Evolutionary conservation across 2,329 filamentous ascomycete species (phyloP), one percentile per base, ranked within the genome.

Genomic region (Aspergillus fijiensis): DNA sequence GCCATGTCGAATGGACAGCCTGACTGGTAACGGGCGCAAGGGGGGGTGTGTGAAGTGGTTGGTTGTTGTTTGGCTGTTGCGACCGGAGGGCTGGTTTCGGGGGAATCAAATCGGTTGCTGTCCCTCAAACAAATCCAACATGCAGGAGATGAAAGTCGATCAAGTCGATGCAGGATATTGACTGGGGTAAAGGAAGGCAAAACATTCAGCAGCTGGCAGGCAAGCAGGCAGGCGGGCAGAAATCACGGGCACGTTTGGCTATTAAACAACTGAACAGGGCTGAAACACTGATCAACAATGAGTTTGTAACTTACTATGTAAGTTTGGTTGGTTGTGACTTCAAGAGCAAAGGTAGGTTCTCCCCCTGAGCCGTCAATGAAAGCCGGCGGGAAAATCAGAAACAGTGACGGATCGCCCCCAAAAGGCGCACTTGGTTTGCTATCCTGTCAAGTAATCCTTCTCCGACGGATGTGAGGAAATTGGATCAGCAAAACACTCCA

Each of bases 1-100:
- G 86, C 83, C 87, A 89, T 88, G 68, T 56, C 80, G 73, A 56
- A 64, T 58, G 52, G 57, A 39, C 56, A 45, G 59, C 58, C 29
- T 49, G 27, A n/a, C 21, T 51, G 48, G 48, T 25, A 50, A 51
- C 12, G 42, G 58, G 51, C 51, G 55, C 45, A 63, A 45, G 57
- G 58, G 54, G 54, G 49, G 27, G 56, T n/a, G 39, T n/a, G 3
- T 1, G 16, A 16, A 35, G 33, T 12, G 33, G 33, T 16, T 45
- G 14, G 7, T 7, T 5, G 39, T 9, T 45, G 6, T 45, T 9
- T 45, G 39, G 19, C 39, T n/a, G n/a, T 45, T 19, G 39, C 14
- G 16, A 45, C n/a, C 16, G 39, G 39, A 19, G 39, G 16, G 39
- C 39, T 42, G 16, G 5, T 42, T n/a, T n/a, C 39, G 16, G 16